A percentile compares a stretch with the other conserved stretches of the same genome.
Conservation (phyloP, 768 basidiomycete genomes). For the Boletales sp. region DNA sequence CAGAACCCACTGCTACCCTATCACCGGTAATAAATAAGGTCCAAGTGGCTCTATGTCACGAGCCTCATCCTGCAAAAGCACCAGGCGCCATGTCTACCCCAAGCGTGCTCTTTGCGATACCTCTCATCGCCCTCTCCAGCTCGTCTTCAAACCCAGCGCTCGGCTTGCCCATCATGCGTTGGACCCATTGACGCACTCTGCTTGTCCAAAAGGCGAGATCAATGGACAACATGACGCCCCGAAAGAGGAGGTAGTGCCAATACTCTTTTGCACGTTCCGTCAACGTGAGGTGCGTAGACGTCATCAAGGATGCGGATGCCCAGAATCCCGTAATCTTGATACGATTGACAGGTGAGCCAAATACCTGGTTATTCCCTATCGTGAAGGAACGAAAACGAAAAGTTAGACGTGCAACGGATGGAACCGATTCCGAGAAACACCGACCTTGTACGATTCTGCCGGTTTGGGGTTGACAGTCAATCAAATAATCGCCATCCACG, state of each 20-base stretch:
- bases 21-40: no score
- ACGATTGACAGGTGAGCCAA: constrained; percentile 85
- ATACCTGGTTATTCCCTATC: constrained; percentile 72
- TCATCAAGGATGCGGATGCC: constrained; percentile 66
- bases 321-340: constrained; percentile 86
- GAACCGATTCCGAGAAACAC: not conserved
- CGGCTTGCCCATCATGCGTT: constrained; percentile 36
- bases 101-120: constrained; percentile 73
- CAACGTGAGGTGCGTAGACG: constrained; percentile 40
- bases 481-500: not conserved
- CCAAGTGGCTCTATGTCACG: no score
- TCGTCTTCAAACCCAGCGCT: constrained; percentile 72
- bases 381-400: not conserved
- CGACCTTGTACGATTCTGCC: constrained; percentile 37
- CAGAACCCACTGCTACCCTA: no score
- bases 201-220: constrained; percentile 72
- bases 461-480: not conserved
- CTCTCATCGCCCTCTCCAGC: constrained; percentile 69
- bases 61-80: constrained; percentile 48
- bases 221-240: constrained; percentile 57
- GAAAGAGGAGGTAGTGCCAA: constrained; percentile 61
- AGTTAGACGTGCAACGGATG: not conserved
- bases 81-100: constrained; percentile 68
- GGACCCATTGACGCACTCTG: constrained; percentile 50
- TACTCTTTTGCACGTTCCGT: constrained; percentile 46